A percentile compares a stretch with the other conserved stretches of the same genome.
Conservation (phyloP, 73 alveolate species). For the Paraurostyla sp. region DNA sequence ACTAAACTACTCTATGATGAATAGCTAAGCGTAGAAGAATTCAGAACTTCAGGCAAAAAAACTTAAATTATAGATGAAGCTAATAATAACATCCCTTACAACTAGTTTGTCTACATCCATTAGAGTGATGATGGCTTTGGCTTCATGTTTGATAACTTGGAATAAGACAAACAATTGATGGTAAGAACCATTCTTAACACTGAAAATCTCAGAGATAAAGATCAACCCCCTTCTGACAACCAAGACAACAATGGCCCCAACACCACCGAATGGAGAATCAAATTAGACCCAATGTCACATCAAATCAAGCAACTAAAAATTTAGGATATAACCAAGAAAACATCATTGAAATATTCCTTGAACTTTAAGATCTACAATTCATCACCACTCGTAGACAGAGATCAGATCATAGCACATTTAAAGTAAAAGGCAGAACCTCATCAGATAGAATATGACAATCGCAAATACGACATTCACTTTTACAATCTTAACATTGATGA, state of each 20-base stretch:
- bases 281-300: neutral
- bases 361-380: neutral
- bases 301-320: neutral
- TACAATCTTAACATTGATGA: slow-evolving; percentile 1
- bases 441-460: neutral
- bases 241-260: neutral
- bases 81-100: neutral
- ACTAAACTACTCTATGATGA: neutral
- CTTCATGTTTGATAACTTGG: slow-evolving; percentile 18
- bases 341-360: slow-evolving; percentile 27
- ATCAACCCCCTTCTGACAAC: neutral
- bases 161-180: neutral
- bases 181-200: neutral
- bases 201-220: neutral
- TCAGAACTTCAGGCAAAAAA: slow-evolving; percentile 35
- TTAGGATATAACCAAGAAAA: slow-evolving; percentile 25
- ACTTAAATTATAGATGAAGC: neutral
- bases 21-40: neutral
- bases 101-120: neutral
- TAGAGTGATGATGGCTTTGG: slow-evolving; percentile 23
- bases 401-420: neutral
- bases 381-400: neutral
- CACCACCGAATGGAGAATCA: slow-evolving; percentile 21
- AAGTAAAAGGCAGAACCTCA: neutral
- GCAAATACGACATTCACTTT: neutral